Base-by-base conservation (phyloP, 140 eudicot genomes). In the Ambrosia hybrid region DNA sequence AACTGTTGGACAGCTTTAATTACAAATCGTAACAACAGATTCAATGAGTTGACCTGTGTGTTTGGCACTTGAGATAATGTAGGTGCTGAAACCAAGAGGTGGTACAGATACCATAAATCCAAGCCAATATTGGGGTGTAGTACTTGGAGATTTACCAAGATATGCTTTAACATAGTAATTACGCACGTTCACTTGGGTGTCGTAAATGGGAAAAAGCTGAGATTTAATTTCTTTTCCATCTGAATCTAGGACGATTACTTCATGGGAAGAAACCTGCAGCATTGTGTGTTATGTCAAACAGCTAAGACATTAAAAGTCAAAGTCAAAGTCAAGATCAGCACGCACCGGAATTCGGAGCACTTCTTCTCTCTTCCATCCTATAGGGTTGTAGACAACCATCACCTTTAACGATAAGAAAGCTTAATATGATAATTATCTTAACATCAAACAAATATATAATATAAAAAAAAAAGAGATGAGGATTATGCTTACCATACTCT, bases 21-120 rank as follows among this genome's bases (percentile, higher is more conserved):
- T 61, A 59, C 11, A 72, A 78, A 15, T 21, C 60, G 13, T 34
- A 59, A 63, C 68, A 38, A 2, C 9, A 56, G 9, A 57, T 37
- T 34, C 69, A 72, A 43, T 53, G 48, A 58, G 67, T 73, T 74
- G 53, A 88, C 94, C 95, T 84, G 86, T 45, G 16, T 61, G 70
- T 69, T 84, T 80, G 12, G 26, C 26, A 21, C 26, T 21, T 21
- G 26, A 21, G 26, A 21, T 21, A 21, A 21, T 21, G 26, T 21
- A 94, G 72, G 99, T 90, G 87, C 84, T 94, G 85, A 90, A 94
- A 75, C 99, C 99, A 78, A 94, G 91, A 63, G 99, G 96, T 30
- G 97, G 99, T 43, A 83, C 85, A 71, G 90, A 73, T 73, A 87
- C 99, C 71, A 88, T 77, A 78, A 94, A 90, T 65, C 87, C 97